phyloP scores from a whole-genome alignment of 108 stramenopile species.

The Conticribra guillardii region DNA sequence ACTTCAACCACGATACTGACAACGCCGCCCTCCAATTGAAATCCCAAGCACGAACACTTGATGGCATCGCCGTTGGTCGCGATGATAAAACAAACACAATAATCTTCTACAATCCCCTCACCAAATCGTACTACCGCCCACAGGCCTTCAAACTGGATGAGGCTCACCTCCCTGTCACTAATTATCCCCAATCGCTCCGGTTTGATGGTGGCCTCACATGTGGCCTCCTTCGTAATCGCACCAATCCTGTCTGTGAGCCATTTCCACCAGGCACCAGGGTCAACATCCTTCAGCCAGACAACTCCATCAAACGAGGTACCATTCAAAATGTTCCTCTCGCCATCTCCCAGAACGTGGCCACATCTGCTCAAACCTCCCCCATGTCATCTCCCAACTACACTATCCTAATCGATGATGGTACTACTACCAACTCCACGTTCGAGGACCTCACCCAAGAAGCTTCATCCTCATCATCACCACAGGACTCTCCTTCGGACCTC shows the following conservation, averaged over 20 bases:
- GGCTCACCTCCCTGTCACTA: background rate
- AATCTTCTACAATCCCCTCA: conserved; percentile 18
- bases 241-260: conserved; percentile 5
- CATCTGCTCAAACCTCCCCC: background rate
- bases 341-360: background rate
- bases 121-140: conserved; percentile 3
- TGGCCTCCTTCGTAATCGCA: conserved; percentile 4
- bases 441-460: no score
- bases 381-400: background rate
- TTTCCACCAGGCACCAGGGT: conserved; percentile 15
- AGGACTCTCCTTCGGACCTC: no score
- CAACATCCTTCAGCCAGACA: background rate
- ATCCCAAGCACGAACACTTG: conserved; percentile 11
- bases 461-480: no score
- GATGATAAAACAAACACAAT: conserved; percentile 10
- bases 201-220: no score
- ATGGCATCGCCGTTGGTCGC: conserved; percentile 26
- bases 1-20: conserved; percentile 13
- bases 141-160: conserved; percentile 9
- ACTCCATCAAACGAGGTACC: background rate
- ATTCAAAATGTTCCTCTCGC: conserved; percentile 4
- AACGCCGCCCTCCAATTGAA: background rate
- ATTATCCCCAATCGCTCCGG: no score
- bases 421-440: no score
- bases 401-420: background rate